Conservation (phyloP, 106 monocot species). For the Gastrodia elata region DNA sequence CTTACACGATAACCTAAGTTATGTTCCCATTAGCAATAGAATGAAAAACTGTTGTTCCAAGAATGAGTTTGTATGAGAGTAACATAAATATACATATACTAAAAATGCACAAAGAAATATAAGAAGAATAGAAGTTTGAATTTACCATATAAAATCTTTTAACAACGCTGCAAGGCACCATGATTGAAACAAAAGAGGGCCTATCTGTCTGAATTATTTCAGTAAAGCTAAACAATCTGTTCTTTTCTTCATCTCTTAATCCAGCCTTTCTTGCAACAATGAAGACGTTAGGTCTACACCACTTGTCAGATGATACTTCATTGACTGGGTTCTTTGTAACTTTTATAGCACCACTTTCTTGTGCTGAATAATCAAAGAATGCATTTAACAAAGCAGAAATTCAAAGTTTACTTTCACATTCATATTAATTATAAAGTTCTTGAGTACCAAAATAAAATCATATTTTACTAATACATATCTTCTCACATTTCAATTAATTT, state of each 20-base stretch:
- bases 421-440: not conserved
- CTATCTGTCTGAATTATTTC: conserved; percentile 9
- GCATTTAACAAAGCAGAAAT: not conserved
- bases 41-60: not conserved
- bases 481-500: not conserved
- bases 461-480: too few species aligned
- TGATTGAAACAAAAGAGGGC: conserved; percentile 20
- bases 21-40: not conserved
- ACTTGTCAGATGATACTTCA: not conserved
- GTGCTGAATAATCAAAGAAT: conserved; percentile 5
- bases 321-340: not conserved
- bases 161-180: conserved; percentile 4
- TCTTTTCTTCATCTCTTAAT: conserved; percentile 1
- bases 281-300: not conserved
- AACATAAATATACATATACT: not conserved
- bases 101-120: not conserved
- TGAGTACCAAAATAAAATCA: not conserved
- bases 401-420: not conserved
- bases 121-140: not conserved
- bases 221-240: conserved; percentile 4
- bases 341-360: not conserved
- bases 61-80: not conserved
- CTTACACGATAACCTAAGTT: not conserved
- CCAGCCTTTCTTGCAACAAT: not conserved
- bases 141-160: conserved; percentile 16